These are phyloP conservation scores for Leccinum huronense DNA, from an alignment of 1,284 basidiomycete species.

Conservation along the genomic window DNA sequence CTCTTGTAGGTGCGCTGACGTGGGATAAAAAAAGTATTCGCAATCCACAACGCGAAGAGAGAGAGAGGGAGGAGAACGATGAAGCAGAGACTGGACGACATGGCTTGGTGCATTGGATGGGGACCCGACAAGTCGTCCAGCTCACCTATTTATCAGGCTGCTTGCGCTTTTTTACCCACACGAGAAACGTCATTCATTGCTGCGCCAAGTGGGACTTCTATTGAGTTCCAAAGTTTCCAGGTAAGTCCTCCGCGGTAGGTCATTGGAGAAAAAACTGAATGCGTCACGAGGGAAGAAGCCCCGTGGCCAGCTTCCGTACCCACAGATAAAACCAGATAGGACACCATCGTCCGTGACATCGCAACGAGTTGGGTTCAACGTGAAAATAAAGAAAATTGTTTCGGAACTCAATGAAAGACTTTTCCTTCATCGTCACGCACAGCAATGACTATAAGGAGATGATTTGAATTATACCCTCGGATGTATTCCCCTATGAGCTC, in stretches of 20 bases:
- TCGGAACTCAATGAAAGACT: too few relatives aligned
- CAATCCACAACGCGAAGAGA: neutral
- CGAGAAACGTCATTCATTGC: neutral
- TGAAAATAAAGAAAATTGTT: too few relatives aligned
- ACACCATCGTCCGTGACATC: neutral
- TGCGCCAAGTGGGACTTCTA: conserved; percentile 1
- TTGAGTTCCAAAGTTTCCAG: neutral
- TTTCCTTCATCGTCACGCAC: conserved; percentile 8
- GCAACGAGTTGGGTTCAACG: too few relatives aligned
- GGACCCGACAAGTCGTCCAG: neutral
- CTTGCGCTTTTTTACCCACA: neutral
- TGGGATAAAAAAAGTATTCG: conserved; percentile 3
- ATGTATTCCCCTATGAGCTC: neutral
- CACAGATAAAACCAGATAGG: conserved; percentile 5
- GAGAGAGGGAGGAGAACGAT: conserved; percentile 4
- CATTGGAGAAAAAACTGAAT: neutral
- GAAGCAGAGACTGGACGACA: conserved; percentile 6
- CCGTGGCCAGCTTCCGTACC: conserved; percentile 5
- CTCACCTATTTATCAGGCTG: conserved; percentile 21
- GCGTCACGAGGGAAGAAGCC: neutral
- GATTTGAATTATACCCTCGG: neutral
- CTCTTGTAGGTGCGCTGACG: conserved; percentile 16
- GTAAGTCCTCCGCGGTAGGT: neutral
- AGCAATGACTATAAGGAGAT: conserved; percentile 11
- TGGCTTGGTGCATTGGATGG: neutral